Evolutionary conservation across 768 basidiomycete species (phyloP).

Genomic region (Fomitopsis pulvina): DNA sequence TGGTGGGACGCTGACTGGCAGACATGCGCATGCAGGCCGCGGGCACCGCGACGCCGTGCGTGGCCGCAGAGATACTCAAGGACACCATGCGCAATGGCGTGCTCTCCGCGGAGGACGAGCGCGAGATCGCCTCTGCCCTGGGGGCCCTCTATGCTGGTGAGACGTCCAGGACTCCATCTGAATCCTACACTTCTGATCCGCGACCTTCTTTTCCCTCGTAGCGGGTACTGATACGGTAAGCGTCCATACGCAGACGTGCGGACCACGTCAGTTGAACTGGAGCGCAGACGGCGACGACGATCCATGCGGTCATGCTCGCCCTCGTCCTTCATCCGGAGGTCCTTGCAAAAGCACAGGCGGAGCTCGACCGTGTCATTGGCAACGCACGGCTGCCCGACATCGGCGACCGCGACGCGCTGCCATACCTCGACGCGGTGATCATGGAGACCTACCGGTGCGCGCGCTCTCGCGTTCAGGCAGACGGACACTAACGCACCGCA

Average conservation of each 20-base stretch:
- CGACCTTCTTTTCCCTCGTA: neutral
- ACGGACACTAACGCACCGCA: neutral
- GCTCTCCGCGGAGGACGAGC: conserved; percentile 6
- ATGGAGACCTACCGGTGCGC: conserved; percentile 16
- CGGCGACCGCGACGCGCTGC: conserved; percentile 16
- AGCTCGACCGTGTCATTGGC: conserved; percentile 36
- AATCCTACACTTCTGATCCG: neutral
- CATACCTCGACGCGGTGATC: conserved; percentile 15
- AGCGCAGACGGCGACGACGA: conserved; percentile 31
- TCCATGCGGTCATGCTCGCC: conserved; percentile 35
- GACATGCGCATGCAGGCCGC: neutral
- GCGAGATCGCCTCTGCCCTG: conserved; percentile 10
- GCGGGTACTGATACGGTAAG: conserved; percentile 15
- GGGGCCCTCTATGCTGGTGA: conserved; percentile 8
- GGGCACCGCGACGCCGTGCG: conserved; percentile 5
- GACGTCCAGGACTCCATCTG: neutral
- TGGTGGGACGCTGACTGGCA: neutral
- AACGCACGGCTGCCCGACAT: conserved; percentile 22
- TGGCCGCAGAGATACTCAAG: conserved; percentile 3
- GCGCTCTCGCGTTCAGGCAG: no score
- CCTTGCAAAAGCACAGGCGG: conserved; percentile 33
- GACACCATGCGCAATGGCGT: neutral
- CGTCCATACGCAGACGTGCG: no score
- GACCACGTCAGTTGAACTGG: no score
- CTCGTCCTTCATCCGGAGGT: conserved; percentile 33